phyloP scores from a whole-genome alignment of 169 alveolate species.

The Besnoitia besnoiti region DNA sequence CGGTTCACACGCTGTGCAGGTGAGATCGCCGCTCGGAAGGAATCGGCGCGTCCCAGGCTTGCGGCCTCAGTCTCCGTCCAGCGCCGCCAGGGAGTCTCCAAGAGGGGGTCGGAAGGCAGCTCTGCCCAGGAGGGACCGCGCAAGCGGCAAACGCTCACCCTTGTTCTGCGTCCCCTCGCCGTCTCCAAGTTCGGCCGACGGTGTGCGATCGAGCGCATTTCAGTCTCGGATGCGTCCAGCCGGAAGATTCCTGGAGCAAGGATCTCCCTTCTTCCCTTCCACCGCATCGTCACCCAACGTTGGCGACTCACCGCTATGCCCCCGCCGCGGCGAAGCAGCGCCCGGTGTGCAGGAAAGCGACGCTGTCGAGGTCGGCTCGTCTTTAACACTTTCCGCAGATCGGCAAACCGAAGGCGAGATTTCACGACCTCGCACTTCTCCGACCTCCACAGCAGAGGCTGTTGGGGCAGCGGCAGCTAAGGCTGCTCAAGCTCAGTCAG shows the following conservation, averaged over 20 bases:
- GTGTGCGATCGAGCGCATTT: background rate
- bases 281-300: background rate
- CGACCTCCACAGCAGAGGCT: background rate
- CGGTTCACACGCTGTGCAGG: conserved; percentile 5
- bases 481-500: conserved; percentile 37
- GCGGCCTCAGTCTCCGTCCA: background rate
- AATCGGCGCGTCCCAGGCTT: background rate
- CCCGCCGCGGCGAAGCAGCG: background rate
- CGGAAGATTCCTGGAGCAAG: background rate
- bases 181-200: background rate
- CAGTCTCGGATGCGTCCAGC: too few relatives aligned
- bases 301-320: background rate
- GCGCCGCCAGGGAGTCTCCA: background rate
- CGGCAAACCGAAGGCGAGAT: background rate
- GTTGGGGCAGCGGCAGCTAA: conserved; percentile 29
- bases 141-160: background rate
- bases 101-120: background rate
- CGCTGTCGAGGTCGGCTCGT: background rate
- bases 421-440: background rate
- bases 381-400: background rate
- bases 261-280: conserved; percentile 20
- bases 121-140: background rate
- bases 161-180: background rate
- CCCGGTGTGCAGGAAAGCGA: background rate
- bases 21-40: background rate